Base-by-base conservation (phyloP, 805 yeast genomes). In the Ogataea nakhonphanomensis region DNA sequence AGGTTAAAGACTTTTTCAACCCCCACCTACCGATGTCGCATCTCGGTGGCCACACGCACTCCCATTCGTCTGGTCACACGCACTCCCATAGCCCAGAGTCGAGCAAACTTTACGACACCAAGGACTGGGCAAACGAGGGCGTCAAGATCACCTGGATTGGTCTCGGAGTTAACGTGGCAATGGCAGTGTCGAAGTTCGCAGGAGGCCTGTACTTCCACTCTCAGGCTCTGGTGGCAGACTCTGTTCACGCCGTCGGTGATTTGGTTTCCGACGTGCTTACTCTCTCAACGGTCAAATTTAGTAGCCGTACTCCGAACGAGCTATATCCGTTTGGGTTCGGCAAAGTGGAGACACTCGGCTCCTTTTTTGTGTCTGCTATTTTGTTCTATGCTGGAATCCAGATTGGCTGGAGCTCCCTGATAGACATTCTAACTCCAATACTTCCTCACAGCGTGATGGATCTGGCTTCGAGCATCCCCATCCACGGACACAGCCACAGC, bases 131-230 rank as follows among this genome's bases (percentile, higher is more conserved):
- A 17, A 86, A 88, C 57, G 95, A 96, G 2, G 96, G 95, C 9
- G 95, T 88, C 12, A 73, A 93, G 51, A 89, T 91, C 51, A 91
- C 99, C 0, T 84, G 95, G 86, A 70, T 91, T 37, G 99, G 99
- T 0, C 71, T 91, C 30, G 64, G 80, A 22, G 87, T 86, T 30
- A 93, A 93, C 58, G 78, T 87, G 9, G 79, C 84, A 10, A 81
- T 93, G 82, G 97, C 96, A 0, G 67, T 76, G 2, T 81, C 90
- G 24, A 93, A 93, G 61, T 90, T 89, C 21, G 62, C 79, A 15
- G 98, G 98, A 23, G 99, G 99, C 7, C 70, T 87, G 12, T 79
- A 79, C 27, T 93, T 93, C 74, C 95, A 93, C 61, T 93, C 99
- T 0, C 96, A 90, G 60, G 90, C 97, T 2, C 73, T 93, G 41